Evolutionary conservation across 2,329 filamentous ascomycete species (phyloP).

Genomic region (Pseudogymnoascus sp.): DNA sequence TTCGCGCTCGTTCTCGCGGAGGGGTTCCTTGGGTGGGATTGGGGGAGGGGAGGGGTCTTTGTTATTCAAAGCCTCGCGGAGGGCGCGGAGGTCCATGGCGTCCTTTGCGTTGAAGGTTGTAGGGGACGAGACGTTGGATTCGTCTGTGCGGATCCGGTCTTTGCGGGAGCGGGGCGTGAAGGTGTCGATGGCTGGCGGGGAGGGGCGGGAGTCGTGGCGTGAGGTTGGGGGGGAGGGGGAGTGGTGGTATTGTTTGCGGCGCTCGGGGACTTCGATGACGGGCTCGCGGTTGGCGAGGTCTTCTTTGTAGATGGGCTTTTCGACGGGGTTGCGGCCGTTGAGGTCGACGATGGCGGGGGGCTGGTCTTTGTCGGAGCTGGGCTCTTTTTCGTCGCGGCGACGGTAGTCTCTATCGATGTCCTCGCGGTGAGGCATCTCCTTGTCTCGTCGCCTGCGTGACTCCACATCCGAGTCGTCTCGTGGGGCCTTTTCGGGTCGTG

Average conservation of each 20-base stretch:
- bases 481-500: neutral
- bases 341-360: constrained; percentile 16
- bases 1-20: neutral
- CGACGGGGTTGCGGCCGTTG: constrained; percentile 38
- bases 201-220: constrained; percentile 19
- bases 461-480: neutral
- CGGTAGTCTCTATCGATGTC: constrained; percentile 4
- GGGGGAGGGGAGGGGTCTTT: constrained; percentile 13
- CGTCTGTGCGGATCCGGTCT: neutral
- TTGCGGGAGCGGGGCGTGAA: constrained; percentile 2
- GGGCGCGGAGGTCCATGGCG: constrained; percentile 26
- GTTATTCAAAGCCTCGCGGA: constrained; percentile 25
- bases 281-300: constrained; percentile 15
- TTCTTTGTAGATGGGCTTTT: constrained; percentile 32
- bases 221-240: constrained; percentile 12
- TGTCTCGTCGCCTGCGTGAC: neutral
- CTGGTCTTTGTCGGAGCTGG: constrained; percentile 5
- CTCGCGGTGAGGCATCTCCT: constrained; percentile 1
- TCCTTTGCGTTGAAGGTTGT: constrained; percentile 28
- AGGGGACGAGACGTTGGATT: constrained; percentile 6
- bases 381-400: constrained; percentile 5
- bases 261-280: constrained; percentile 13
- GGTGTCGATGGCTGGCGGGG: neutral
- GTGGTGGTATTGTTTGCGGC: constrained; percentile 9
- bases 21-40: constrained; percentile 14